Conservation (phyloP, 139 green algal species). For the Chlamydomonas sphaeroides region DNA sequence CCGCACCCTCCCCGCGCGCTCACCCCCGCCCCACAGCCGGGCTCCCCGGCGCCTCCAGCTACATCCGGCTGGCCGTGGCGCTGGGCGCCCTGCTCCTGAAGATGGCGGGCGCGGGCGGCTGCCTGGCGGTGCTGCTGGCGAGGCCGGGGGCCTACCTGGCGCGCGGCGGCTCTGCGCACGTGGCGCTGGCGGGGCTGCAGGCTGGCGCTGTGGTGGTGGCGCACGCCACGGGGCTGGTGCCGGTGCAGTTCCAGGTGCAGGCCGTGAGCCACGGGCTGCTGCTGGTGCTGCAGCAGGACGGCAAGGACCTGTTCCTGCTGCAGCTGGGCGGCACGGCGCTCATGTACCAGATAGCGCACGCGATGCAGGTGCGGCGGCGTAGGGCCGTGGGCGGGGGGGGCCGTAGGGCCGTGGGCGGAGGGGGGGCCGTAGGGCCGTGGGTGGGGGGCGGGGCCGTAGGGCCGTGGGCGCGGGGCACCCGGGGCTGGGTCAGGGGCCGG, state of each 20-base stretch:
- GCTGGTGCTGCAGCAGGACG: constrained; percentile 29
- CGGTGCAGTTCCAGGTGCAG: constrained; percentile 40
- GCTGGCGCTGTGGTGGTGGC: not conserved
- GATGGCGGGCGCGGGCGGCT: not conserved
- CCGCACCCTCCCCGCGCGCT: too few relatives aligned
- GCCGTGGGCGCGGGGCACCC: too few relatives aligned
- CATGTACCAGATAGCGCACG: not conserved
- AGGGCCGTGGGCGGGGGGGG: too few relatives aligned
- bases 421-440: too few relatives aligned
- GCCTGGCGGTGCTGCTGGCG: not conserved
- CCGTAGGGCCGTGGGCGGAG: too few relatives aligned
- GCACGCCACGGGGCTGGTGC: constrained; percentile 3
- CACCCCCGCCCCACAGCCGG: too few relatives aligned
- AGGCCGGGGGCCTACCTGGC: not conserved
- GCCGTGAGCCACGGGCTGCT: not conserved
- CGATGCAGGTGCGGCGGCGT: not conserved
- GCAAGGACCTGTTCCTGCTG: constrained; percentile 30
- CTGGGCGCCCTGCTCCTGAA: not conserved
- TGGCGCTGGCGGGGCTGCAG: too few relatives aligned
- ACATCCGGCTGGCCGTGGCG: not conserved
- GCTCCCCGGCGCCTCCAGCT: not conserved
- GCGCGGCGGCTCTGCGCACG: too few relatives aligned
- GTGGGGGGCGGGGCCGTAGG: too few relatives aligned
- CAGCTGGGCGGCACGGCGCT: not conserved
- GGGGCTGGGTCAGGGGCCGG: too few relatives aligned